A percentile compares a stretch with the other conserved stretches of the same genome.
Conservation (phyloP, 768 basidiomycete species). For the Terana coerulea region DNA sequence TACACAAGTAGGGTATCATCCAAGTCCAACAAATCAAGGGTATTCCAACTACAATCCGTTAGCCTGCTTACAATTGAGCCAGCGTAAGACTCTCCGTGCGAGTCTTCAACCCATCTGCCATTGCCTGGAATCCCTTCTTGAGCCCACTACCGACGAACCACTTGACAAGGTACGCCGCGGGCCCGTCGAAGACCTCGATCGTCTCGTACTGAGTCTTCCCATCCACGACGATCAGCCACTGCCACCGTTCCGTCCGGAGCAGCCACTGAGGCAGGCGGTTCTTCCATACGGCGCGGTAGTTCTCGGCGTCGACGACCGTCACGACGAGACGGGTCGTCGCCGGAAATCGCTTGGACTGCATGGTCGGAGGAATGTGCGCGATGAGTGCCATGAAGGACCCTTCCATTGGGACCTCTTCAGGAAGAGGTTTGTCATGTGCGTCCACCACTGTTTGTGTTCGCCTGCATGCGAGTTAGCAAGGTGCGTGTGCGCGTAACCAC, state of each 20-base stretch:
- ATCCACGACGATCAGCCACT: conserved; percentile 44
- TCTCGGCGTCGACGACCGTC: conserved; percentile 47
- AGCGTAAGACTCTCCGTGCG: conserved; percentile 35
- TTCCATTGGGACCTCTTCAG: conserved; percentile 45
- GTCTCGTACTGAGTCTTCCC: conserved; percentile 67
- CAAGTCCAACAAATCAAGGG: no score
- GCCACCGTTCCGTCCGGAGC: conserved; percentile 59
- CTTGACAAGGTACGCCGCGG: conserved; percentile 50
- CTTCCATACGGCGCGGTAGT: conserved; percentile 58
- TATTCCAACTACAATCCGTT: no score
- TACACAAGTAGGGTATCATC: no score
- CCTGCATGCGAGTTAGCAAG: conserved; percentile 24
- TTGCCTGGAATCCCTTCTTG: conserved; percentile 43
- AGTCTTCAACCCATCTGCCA: conserved; percentile 55
- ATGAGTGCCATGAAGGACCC: conserved; percentile 48
- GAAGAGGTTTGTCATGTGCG: conserved; percentile 34
- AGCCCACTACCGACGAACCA: conserved; percentile 42
- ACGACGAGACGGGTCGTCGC: conserved; percentile 39
- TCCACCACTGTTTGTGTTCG: conserved; percentile 47
- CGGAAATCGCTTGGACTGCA: conserved; percentile 39
- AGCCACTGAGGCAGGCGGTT: conserved; percentile 43
- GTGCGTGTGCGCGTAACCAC: not conserved
- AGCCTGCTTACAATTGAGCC: no score
- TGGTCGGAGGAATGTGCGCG: conserved; percentile 59
- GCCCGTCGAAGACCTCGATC: conserved; percentile 54